Base-by-base conservation (phyloP, 768 basidiomycete species). In the Boletus eberwhitei region DNA sequence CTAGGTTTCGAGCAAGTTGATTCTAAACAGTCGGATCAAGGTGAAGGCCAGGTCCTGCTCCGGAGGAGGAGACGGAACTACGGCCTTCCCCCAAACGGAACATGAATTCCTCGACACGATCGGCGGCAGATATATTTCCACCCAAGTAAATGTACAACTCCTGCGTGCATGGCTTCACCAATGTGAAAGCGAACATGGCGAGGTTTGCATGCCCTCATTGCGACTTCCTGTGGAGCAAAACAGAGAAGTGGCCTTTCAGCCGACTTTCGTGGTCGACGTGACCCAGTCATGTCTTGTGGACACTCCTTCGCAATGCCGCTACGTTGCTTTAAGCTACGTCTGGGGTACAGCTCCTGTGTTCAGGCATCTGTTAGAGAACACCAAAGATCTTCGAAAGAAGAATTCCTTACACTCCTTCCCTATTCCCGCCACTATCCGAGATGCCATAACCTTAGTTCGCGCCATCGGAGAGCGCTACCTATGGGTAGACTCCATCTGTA, bases 241-340 rank as follows among this genome's bases (percentile, higher is more conserved):
- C 17, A 43, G 19, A 34, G 45, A 34, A 5, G 4, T 14, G 2
- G 21, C 2, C 11, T 32, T 32, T 9, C 44, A 46, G 14, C 60
- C 62, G 3, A 37, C 55, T 6, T 55, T 64, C n/a, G 51, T 64
- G 13, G 5, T 64, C 6, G 62, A 63, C 7, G 63, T 53, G 12
- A 35, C 35, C n/a, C 37, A 54, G 17, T 64, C 47, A 3, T 65
- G 63, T 45, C 38, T 64, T 12, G 60, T 59, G 43, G 49, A 59
- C 2, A 54, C 57, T n/a, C 64, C 64, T 7, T 34, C 52, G 8
- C 42, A 13, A 13, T 68, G 55, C 34, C 67, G 67, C 21, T 67
- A 69, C n/a, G 22, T 62, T 24, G 42, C 66, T 35, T 46, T 67
- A 16, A 65, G 64, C 48, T 67, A 67, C 36, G 52, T 62, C 19